Evolutionary conservation across 768 basidiomycete species (phyloP), one percentile per base, ranked within the genome.

Genomic region (Termitomyces sp.): DNA sequence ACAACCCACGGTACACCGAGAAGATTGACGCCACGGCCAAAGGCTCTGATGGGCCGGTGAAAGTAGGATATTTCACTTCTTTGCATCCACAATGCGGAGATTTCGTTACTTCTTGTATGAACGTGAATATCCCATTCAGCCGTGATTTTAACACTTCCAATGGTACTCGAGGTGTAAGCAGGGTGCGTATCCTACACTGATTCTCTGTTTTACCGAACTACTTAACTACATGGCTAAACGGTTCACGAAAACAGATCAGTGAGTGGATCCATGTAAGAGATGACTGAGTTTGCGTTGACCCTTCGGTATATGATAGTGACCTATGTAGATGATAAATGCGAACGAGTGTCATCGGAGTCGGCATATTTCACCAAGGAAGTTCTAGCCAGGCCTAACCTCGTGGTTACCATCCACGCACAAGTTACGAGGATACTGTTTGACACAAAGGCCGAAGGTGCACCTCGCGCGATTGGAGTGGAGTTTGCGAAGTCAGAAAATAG

Each of bases 291-390:
- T 41, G 35, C 14, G 47, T 40, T 57, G 48, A 58, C 52, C 19
- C 44, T 7, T 35, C 22, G 40, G 15, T 32, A 11, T 35, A 51
- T 34, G 43, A 8, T 57, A 88, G 86, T 87, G 81, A 87, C 85
- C 0, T 88, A 82, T 60, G 77, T 87, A 45, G 75, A 83, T 56
- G 59, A 73, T 26, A 70, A 64, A 1, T 71, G 77, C 8, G 68
- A 69, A 44, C 78, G 87, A 0, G 81, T 82, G 2, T 80, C 85
- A 5, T 73, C 81, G 1, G 83, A 88, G 61, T 66, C 77, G 0
- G 83, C 85, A 1, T 88, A 87, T 62, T 73, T 88, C 34, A 85
- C 86, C 0, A 66, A 74, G 0, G 72, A 80, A 0, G 84, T 86
- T 26, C 72, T 87, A 21, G 71, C 74, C 2, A 71, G 87, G 35